Base-by-base conservation (phyloP, 805 yeast species). In the Yarrowia sp. region DNA sequence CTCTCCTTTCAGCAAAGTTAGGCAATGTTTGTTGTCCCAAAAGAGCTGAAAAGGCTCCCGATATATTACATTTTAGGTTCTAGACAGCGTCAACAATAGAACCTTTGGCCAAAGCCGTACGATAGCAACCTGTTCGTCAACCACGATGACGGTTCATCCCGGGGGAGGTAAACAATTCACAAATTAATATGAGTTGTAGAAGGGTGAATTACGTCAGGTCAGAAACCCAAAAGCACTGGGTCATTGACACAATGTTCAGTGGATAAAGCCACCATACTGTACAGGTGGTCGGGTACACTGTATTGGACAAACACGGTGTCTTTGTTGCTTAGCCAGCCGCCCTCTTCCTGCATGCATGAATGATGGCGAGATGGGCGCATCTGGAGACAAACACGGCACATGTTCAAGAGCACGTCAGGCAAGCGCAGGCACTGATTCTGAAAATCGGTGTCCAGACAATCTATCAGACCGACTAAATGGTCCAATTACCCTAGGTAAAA, bases 281-380 rank as follows among this genome's bases (percentile, higher is more conserved):
- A 48, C 36, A 30, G 38, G 9, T 48, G 38, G 54, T 21, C 38
- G 54, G 54, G 54, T 10, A 49, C 58, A 35, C 58, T 51, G 58
- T 51, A 51, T 51, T 35, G 58, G 41, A 33, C 41, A 22, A 33
- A 51, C 41, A 33, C 58, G 41, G 41, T 51, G 58, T 51, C 58
- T 51, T 51, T 51, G 58, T 51, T 51, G 58, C 58, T 51, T 28
- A 52, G 35, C 61, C 61, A 54, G 61, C 61, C 61, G 44, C 61
- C 61, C 46, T 28, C 44, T 54, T 36, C 61, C 46, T 54, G 61
- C 61, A 54, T 54, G 61, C 61, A 54, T 54, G 61, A 54, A 24
- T 14, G 24, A 35, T 51, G 44, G 61, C n/a, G 46, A 24, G 59
- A 38, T 54, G 44, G 44, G 46, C 46, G 26, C 61, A 54, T 54